phyloP scores from a whole-genome alignment of 441 rosid species.

The Theobroma grandiflorum region DNA sequence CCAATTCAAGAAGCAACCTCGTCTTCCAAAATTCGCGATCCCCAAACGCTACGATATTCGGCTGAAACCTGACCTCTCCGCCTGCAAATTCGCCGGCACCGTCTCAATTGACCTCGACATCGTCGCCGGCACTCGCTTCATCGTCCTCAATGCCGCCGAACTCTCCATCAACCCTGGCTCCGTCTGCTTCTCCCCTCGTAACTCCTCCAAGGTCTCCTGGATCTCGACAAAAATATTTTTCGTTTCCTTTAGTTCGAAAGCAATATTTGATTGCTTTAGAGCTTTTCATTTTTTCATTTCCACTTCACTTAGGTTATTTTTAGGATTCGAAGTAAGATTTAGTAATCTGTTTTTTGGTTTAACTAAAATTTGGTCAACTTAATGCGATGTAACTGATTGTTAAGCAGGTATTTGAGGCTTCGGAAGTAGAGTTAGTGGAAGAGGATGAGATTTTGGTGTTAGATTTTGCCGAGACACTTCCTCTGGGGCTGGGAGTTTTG shows the following conservation, averaged over 20 bases:
- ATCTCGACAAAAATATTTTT: background rate
- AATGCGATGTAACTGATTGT: conserved; percentile 11
- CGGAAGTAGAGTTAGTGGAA: conserved; percentile 55
- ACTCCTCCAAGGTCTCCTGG: conserved; percentile 62
- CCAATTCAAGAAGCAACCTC: conserved; percentile 80
- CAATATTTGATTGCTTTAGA: background rate
- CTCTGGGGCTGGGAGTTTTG: conserved; percentile 70
- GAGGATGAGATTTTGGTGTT: conserved; percentile 83
- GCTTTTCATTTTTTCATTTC: background rate
- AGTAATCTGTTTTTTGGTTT: background rate
- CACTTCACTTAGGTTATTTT: background rate
- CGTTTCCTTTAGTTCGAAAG: background rate
- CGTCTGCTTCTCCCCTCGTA: conserved; percentile 53
- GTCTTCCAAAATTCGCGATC: conserved; percentile 83
- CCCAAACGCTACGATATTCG: conserved; percentile 83
- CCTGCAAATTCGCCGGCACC: conserved; percentile 77
- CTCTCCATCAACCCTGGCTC: conserved; percentile 56
- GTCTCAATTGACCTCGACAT: conserved; percentile 70
- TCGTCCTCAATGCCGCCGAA: conserved; percentile 96
- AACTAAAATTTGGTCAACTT: background rate
- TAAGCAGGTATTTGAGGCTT: conserved; percentile 63
- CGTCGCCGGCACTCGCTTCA: conserved; percentile 62
- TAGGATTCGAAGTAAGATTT: background rate
- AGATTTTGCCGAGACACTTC: conserved; percentile 70
- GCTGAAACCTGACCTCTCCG: conserved; percentile 78